These are phyloP conservation scores for Phanerochaete sordida DNA, from an alignment of 768 basidiomycete species.

Conservation along the genomic window DNA sequence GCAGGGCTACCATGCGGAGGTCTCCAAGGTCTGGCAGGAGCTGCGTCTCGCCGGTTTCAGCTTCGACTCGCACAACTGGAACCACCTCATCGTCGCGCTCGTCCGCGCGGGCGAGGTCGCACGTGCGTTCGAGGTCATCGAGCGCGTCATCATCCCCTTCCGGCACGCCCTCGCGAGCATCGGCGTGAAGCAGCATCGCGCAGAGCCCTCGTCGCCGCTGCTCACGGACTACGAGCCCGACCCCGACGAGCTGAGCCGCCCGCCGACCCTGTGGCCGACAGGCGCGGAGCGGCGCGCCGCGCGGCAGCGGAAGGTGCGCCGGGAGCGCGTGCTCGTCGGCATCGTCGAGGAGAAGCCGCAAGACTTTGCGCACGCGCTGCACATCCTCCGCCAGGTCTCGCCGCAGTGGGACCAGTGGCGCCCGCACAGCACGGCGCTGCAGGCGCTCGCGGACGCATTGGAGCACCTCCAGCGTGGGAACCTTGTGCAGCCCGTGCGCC, in stretches of 20 bases:
- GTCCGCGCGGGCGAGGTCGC: constrained; percentile 79
- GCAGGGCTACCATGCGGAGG: constrained; percentile 55
- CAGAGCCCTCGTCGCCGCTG: constrained; percentile 23
- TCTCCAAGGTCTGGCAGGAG: constrained; percentile 64
- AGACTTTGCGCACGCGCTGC: constrained; percentile 58
- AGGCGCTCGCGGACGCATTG: constrained; percentile 43
- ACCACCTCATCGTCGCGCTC: constrained; percentile 72
- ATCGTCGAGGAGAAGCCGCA: constrained; percentile 13
- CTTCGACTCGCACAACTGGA: constrained; percentile 92
- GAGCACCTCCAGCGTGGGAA: constrained; percentile 48
- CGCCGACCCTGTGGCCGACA: constrained; percentile 12
- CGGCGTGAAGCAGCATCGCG: constrained; percentile 12
- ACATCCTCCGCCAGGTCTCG: constrained; percentile 58
- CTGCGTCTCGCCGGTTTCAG: constrained; percentile 61
- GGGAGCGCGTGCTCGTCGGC: not conserved
- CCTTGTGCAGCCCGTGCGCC: constrained; percentile 39
- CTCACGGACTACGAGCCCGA: constrained; percentile 17
- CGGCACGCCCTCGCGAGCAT: constrained; percentile 28
- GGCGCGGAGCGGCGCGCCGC: constrained; percentile 9
- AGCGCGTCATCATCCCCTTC: constrained; percentile 69
- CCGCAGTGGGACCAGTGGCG: constrained; percentile 66
- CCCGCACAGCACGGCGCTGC: constrained; percentile 51
- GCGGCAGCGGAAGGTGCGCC: not conserved
- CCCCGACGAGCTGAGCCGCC: constrained; percentile 8
- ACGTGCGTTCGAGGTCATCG: constrained; percentile 79